Evolutionary conservation across 441 rosid species (phyloP), one percentile per base, ranked within the genome.

Genomic region (Pelargonium cotyledonis): DNA sequence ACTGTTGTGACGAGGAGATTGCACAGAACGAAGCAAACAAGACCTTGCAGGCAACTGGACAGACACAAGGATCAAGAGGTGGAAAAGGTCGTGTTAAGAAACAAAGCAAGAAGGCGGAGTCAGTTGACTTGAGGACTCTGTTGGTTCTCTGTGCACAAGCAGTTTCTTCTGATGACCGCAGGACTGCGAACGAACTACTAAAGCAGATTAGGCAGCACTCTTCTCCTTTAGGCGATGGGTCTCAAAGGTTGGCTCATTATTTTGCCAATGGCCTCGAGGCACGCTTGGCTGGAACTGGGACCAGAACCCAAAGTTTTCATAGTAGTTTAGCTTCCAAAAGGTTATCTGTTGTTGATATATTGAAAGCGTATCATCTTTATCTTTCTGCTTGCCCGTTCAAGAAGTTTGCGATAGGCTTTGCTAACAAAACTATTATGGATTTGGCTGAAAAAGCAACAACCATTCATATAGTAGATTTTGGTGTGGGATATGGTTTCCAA

Each of bases 181-280:
- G 83, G 72, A 85, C 92, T 10, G 94, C 96, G 38, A 72, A 65
- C 75, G 89, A 85, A 73, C 75, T 83, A 3, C 72, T 90, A 6
- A 70, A 81, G 78, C 91, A 85, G 85, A 86, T 92, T 21, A 79
- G 87, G 78, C 78, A 83, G 73, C 78, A 90, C 55, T 84, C 91
- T 40, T 88, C 92, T 0, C 79, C 87, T 60, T 18, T 40, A 0
- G 98, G 98, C 9, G 93, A 90, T 65, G 92, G 85, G 8, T 65
- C 81, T 44, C 95, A 90, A 78, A 86, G 98, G 70, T 65, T 92
- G 57, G 96, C 98, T 15, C 84, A 90, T 78, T 85, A 67, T 79
- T 90, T 92, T 63, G 98, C 95, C 3, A 81, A 86, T 49, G 96
- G 89, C 16, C 96, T 92, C 0, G 89, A 92, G 83, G 88, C 95